A percentile compares a stretch with the other conserved stretches of the same genome.
Conservation (phyloP, 768 basidiomycete species). For the Candolleomyces efflorescens region DNA sequence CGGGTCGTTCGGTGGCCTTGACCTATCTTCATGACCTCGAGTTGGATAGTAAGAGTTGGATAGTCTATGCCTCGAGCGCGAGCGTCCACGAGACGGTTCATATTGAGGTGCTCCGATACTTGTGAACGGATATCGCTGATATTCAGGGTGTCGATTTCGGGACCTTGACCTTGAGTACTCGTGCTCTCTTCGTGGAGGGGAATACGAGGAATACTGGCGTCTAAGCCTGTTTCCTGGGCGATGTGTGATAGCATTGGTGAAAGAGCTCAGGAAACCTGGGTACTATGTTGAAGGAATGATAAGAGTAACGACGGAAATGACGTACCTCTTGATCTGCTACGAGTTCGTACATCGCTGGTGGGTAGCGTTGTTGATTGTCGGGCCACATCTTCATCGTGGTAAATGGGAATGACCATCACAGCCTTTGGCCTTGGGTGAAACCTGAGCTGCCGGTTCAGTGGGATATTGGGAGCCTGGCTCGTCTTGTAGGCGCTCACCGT, state of each 20-base stretch:
- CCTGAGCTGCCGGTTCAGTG: background rate
- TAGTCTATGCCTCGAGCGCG: too few relatives aligned
- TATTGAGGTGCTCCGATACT: too few relatives aligned
- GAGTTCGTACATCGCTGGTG: background rate
- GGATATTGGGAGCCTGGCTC: background rate
- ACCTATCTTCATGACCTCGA: background rate
- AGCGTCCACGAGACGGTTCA: too few relatives aligned
- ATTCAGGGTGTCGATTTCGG: too few relatives aligned
- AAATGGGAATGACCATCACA: constrained; percentile 8
- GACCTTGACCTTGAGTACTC: too few relatives aligned
- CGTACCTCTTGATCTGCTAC: background rate
- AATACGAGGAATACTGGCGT: background rate
- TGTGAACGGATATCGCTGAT: too few relatives aligned
- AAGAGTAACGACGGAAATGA: too few relatives aligned
- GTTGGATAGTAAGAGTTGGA: too few relatives aligned
- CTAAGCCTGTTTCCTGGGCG: background rate
- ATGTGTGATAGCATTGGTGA: background rate
- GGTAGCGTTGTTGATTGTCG: background rate
- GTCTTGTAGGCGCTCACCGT: background rate
- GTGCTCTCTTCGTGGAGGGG: background rate
- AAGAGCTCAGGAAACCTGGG: background rate
- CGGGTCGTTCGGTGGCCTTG: constrained; percentile 2
- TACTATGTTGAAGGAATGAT: background rate
- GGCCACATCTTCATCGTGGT: constrained; percentile 3
- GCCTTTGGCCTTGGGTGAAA: constrained; percentile 9